Evolutionary conservation across 306 rosid species (phyloP).

Genomic region (Vicia faba): DNA sequence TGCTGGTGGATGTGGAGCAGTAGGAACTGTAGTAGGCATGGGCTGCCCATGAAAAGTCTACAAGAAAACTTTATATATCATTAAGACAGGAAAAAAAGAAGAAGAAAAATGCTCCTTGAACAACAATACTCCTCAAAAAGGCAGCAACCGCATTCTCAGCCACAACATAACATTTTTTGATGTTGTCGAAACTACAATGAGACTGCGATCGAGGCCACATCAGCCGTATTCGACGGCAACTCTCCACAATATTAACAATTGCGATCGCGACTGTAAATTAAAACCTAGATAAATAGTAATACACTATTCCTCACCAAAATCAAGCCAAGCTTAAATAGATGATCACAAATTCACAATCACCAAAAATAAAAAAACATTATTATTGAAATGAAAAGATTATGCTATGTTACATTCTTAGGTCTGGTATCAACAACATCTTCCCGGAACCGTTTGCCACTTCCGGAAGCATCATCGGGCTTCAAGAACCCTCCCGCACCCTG

Average conservation of each 20-base stretch:
- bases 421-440: conserved; percentile 69
- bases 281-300: not conserved
- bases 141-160: not conserved
- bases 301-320: not conserved
- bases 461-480: conserved; percentile 87
- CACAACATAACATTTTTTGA: too few species aligned
- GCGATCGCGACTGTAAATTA: not conserved
- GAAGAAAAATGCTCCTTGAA: not conserved
- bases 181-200: not conserved
- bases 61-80: conserved; percentile 29
- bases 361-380: not conserved
- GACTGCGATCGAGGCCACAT: not conserved
- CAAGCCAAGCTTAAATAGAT: not conserved
- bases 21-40: conserved; percentile 57
- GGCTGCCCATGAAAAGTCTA: conserved; percentile 89
- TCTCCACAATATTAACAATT: not conserved
- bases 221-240: not conserved
- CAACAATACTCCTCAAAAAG: not conserved
- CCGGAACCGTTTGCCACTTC: conserved; percentile 78
- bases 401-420: conserved; percentile 68
- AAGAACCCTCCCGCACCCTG: conserved; percentile 74
- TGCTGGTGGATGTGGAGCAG: conserved; percentile 81
- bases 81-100: not conserved
- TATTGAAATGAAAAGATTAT: not conserved
- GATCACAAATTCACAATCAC: conserved; percentile 2